Evolutionary conservation across 176 grass and related monocot species (phyloP), one percentile per base, ranked within the genome.

Genomic region (Bolboschoenus planiculmis): DNA sequence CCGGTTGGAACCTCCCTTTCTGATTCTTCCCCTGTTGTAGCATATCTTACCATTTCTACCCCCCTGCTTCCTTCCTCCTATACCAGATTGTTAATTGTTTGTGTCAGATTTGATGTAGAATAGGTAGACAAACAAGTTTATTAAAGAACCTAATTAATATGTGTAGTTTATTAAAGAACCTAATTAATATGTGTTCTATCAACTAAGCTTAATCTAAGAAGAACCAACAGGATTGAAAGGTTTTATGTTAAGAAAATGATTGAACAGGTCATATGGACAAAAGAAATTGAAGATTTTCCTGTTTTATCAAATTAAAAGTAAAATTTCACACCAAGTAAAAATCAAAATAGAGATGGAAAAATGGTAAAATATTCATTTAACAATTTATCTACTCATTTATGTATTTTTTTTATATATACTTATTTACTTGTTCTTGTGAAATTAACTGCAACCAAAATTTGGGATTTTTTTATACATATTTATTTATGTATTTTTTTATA

Each of bases 1-100:
- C 92, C 90, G 15, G 88, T 94, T 39, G 94, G 90, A 51, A 97
- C 91, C 86, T 94, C 87, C 84, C 94, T 85, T 48, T 85, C 89
- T 36, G 87, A 89, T 83, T 91, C 91, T 73, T 65, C 73, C 61
- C 68, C 89, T 70, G 88, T 83, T 24, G 83, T 81, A 21, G 87
- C 83, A 53, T 68, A 89, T 83, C 87, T 80, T 72, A 79, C 23
- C 83, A 88, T 85, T 87, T 95, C 88, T 78, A 71, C 86, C 63
- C 37, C 86, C 47, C 58, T 74, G 85, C 88, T 75, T 55, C 55
- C 68, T 86, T 86, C 77, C 39, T 58, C 56, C 76, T 67, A 54
- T 31, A 86, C 7, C 56, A 81, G 85, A 90, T 80, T 80, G 9
- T 80, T 24, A 60, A 58, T 40, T 60, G 10, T 79, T 11, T 34